Conservation (phyloP, 2,329 filamentous ascomycete genomes). For the Xylariaceae sp. region DNA sequence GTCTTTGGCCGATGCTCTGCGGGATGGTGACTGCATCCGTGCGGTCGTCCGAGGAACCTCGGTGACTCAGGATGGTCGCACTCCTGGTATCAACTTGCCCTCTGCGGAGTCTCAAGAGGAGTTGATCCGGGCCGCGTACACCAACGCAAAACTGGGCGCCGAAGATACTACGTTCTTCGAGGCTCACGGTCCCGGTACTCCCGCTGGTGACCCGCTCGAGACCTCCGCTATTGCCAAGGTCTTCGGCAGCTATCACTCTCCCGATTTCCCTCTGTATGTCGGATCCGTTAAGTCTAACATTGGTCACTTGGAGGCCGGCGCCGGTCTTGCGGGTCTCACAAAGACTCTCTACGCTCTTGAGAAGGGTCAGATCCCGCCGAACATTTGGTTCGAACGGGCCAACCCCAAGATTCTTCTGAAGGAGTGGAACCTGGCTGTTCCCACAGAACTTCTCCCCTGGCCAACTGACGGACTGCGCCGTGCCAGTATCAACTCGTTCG, state of each 20-base stretch:
- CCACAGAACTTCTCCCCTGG: conserved; percentile 27
- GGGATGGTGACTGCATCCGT: conserved; percentile 42
- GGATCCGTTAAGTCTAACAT: conserved; percentile 32
- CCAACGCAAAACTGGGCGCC: conserved; percentile 27
- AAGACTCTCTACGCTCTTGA: conserved; percentile 27
- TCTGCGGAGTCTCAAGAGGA: conserved; percentile 34
- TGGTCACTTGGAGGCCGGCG: conserved; percentile 27
- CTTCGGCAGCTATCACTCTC: conserved; percentile 25
- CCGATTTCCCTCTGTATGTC: conserved; percentile 22
- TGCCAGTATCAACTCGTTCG: conserved; percentile 36
- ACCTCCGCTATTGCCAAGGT: conserved; percentile 34
- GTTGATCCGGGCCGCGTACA: conserved; percentile 36
- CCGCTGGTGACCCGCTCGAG: conserved; percentile 41
- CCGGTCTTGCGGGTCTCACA: conserved; percentile 30
- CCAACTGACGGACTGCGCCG: conserved; percentile 28
- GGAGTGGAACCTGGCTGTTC: conserved; percentile 29
- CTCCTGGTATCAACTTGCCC: conserved; percentile 37
- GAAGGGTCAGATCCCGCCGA: conserved; percentile 28
- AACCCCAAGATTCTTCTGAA: conserved; percentile 30
- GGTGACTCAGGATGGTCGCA: conserved; percentile 45
- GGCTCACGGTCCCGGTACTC: conserved; percentile 38
- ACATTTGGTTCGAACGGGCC: conserved; percentile 28
- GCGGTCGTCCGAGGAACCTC: conserved; percentile 39
- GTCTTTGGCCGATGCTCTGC: conserved; percentile 43
- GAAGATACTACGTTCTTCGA: conserved; percentile 37